A percentile compares a stretch with the other conserved stretches of the same genome.
Evolutionary conservation across 805 yeast genomes (phyloP).

Genomic region (Starmerella ratchasimensis): DNA sequence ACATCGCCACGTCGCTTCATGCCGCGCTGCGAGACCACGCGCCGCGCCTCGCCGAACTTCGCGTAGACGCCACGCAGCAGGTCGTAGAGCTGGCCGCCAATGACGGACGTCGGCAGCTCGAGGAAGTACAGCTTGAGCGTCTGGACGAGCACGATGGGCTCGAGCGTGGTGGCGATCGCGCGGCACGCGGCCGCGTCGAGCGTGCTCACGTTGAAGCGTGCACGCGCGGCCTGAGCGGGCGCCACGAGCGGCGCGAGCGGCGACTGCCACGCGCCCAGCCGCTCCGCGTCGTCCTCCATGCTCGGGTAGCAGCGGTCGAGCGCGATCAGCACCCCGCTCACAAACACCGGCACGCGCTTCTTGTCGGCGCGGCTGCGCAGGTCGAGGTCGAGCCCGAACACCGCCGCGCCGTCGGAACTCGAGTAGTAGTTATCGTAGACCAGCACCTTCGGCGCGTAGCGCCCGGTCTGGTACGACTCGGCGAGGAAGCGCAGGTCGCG

Average conservation of each 20-base stretch:
- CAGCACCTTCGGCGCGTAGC: constrained; percentile 55
- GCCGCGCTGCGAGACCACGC: no score
- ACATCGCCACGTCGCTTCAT: no score
- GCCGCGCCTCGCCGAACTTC: constrained; percentile 34
- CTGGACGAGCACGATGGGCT: constrained; percentile 43
- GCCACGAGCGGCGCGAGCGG: constrained; percentile 28
- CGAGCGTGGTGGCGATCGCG: constrained; percentile 27
- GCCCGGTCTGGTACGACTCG: constrained; percentile 59
- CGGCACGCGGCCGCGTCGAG: constrained; percentile 13
- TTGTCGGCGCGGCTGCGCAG: constrained; percentile 58
- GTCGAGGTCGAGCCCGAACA: constrained; percentile 68
- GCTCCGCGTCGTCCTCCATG: constrained; percentile 49
- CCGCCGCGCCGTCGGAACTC: constrained; percentile 44
- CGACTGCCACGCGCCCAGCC: constrained; percentile 55
- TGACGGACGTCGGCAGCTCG: constrained; percentile 67
- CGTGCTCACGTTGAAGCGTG: constrained; percentile 13
- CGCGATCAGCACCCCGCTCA: constrained; percentile 48
- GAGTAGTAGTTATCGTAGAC: constrained; percentile 72
- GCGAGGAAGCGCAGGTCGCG: constrained; percentile 54
- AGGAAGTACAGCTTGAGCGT: constrained; percentile 58
- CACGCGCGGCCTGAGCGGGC: constrained; percentile 26
- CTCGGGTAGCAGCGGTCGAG: constrained; percentile 58
- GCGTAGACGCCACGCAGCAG: constrained; percentile 52
- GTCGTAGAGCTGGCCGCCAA: constrained; percentile 53
- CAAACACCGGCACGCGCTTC: constrained; percentile 54